Evolutionary conservation across 2,329 filamentous ascomycete genomes (phyloP).

Genomic region (Aspergillus quadricinctus): DNA sequence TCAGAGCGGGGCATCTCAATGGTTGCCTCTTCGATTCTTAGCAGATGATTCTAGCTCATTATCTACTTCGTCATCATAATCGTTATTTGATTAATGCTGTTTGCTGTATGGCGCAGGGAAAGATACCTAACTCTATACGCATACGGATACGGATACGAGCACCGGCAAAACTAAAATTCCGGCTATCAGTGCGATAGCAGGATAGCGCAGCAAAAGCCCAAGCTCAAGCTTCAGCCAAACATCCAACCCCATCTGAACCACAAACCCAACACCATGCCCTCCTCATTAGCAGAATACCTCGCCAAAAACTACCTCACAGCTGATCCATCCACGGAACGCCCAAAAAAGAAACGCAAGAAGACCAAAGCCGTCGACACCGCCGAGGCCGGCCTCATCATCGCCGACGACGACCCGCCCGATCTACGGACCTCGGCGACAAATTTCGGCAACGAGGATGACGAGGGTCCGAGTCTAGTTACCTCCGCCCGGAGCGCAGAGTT

Average conservation of each 20-base stretch:
- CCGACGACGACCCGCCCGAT: conserved; percentile 38
- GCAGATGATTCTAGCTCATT: neutral
- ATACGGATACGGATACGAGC: neutral
- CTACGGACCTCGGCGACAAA: conserved; percentile 26
- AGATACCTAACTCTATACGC: no score
- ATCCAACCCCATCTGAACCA: neutral
- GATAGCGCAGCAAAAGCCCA: neutral
- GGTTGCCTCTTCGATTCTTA: neutral
- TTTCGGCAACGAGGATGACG: conserved; percentile 32
- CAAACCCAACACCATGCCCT: conserved; percentile 43
- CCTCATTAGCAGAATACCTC: conserved; percentile 72
- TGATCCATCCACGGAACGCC: conserved; percentile 46
- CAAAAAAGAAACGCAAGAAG: conserved; percentile 56
- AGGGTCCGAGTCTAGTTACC: conserved; percentile 28
- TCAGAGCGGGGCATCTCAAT: conserved; percentile 42
- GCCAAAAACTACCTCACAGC: conserved; percentile 85
- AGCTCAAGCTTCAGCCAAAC: neutral
- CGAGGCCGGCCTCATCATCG: conserved; percentile 36
- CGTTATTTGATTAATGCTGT: neutral
- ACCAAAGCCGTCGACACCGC: conserved; percentile 46
- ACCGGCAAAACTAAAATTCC: neutral
- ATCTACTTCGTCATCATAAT: neutral
- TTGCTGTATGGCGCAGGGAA: neutral
- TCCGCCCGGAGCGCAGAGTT: conserved; percentile 48
- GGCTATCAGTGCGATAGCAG: neutral